Evolutionary conservation across 2,329 filamentous ascomycete genomes (phyloP).

Genomic region (Aspergillus sp.): DNA sequence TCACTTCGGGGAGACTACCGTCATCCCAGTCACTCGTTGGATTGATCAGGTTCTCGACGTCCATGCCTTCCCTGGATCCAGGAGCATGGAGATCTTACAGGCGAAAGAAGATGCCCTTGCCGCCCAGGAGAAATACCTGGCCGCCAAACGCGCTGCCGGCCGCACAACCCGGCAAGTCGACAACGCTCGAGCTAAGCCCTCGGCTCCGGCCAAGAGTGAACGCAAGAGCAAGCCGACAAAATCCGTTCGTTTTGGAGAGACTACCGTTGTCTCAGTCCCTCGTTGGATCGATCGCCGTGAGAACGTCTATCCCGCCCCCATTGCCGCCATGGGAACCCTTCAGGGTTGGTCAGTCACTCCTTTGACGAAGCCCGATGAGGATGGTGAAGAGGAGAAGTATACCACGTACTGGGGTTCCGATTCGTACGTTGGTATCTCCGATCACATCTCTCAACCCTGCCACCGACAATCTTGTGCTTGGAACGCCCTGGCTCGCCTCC

Average conservation of each 20-base stretch:
- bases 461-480: conserved; percentile 2
- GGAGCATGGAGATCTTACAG: background rate
- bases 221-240: conserved; percentile 21
- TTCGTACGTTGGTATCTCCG: conserved; percentile 11
- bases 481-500: conserved; percentile 1
- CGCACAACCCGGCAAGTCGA: conserved; percentile 14
- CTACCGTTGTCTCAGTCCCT: conserved; percentile 21
- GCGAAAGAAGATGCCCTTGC: background rate
- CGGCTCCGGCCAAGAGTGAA: conserved; percentile 8
- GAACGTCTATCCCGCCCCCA: conserved; percentile 16
- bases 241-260: conserved; percentile 26
- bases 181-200: conserved; percentile 10
- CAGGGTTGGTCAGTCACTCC: conserved; percentile 16
- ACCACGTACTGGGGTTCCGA: conserved; percentile 15
- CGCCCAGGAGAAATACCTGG: background rate
- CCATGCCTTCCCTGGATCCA: background rate
- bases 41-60: background rate
- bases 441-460: background rate
- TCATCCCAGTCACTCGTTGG: conserved; percentile 2
- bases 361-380: conserved; percentile 13
- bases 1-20: background rate
- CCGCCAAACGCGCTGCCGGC: background rate
- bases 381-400: conserved; percentile 13
- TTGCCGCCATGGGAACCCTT: conserved; percentile 10
- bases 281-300: conserved; percentile 28